phyloP scores from a whole-genome alignment of 345 rosid species.

The Balakata baccata region DNA sequence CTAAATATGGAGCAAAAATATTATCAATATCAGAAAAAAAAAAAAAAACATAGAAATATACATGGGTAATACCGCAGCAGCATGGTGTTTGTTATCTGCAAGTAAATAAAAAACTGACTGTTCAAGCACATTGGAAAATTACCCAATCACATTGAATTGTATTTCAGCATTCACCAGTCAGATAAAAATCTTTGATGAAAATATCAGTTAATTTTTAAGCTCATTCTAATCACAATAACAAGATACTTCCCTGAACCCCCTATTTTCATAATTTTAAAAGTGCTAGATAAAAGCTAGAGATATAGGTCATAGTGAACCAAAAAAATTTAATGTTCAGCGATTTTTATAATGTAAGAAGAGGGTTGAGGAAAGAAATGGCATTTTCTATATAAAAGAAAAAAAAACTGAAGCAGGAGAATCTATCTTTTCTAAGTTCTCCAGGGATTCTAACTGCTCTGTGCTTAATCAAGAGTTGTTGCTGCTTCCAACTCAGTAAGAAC shows the following conservation, averaged over 20 bases:
- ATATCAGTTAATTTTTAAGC: not conserved
- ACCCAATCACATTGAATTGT: not conserved
- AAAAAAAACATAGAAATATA: not conserved
- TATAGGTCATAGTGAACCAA: not conserved
- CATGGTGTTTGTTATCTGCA: not conserved
- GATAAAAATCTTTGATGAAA: not conserved
- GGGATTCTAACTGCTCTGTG: not conserved
- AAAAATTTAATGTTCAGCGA: not conserved
- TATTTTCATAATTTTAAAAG: not conserved
- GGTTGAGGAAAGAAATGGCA: no score
- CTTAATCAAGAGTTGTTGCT: not conserved
- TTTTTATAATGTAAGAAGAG: not conserved
- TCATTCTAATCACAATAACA: not conserved
- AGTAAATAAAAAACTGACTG: not conserved
- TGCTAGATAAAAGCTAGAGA: not conserved
- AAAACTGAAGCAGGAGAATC: not conserved
- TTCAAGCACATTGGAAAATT: slow-evolving; percentile 9
- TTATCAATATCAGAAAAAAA: no score
- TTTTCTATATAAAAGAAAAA: not conserved
- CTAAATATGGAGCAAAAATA: slow-evolving; percentile 1
- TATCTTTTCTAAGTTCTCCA: not conserved
- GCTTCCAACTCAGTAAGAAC: not conserved
- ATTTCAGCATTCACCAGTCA: not conserved
- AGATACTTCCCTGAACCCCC: not conserved
- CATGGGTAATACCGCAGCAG: not conserved